Percentiles rank a stretch among this genome's conserved stretches.
These are phyloP conservation scores for Chrysanthemum seticuspe DNA, from an alignment of 129 eudicot species.

Conservation along the genomic window DNA sequence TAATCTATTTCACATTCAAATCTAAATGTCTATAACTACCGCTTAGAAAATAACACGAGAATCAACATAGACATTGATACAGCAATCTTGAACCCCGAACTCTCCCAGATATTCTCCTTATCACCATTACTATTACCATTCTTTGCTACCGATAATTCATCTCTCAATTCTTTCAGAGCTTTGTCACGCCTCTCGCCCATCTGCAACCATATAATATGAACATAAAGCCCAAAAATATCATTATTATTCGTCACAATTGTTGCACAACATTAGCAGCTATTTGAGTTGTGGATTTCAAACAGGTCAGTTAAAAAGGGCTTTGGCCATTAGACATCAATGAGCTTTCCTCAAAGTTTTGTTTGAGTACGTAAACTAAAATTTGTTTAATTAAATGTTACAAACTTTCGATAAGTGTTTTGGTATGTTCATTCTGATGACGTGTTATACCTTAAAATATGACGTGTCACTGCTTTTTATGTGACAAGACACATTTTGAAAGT, in stretches of 20 bases:
- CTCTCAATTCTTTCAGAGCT: constrained; percentile 72
- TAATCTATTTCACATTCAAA: background rate
- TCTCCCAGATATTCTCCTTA: constrained; percentile 74
- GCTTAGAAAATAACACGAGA: constrained; percentile 69
- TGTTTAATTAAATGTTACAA: too few relatives aligned
- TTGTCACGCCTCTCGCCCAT: constrained; percentile 88
- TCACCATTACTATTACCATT: constrained; percentile 36
- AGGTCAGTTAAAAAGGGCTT: too few relatives aligned
- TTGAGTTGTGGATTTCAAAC: too few relatives aligned
- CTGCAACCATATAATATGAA: constrained; percentile 26
- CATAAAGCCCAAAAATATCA: background rate
- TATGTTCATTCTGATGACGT: too few relatives aligned
- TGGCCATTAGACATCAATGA: too few relatives aligned
- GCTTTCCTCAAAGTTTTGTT: too few relatives aligned
- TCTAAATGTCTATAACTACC: constrained; percentile 12
- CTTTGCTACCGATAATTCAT: constrained; percentile 61
- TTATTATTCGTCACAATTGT: background rate
- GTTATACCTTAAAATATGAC: too few relatives aligned
- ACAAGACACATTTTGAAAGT: too few relatives aligned
- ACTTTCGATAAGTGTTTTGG: too few relatives aligned
- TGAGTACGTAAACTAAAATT: too few relatives aligned
- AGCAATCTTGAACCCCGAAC: constrained; percentile 67
- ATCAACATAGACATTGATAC: constrained; percentile 92
- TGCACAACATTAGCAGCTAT: background rate
- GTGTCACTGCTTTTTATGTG: too few relatives aligned